Evolutionary conservation across 2,329 filamentous ascomycete genomes (phyloP).

Genomic region (Aspergillus floridensis): DNA sequence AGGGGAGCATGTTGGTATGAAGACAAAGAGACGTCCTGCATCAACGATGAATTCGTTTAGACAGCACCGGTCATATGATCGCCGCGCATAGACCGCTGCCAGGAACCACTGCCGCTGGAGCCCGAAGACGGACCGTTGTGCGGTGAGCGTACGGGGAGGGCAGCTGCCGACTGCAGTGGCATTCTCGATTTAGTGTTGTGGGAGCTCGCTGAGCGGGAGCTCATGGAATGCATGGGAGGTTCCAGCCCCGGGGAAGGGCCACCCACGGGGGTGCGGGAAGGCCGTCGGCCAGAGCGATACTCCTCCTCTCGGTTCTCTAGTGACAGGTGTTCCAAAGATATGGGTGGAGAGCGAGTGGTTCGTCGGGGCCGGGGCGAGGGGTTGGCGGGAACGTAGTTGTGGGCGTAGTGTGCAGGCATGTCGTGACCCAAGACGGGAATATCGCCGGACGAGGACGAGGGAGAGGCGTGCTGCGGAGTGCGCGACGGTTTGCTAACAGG

Average conservation of each 20-base stretch:
- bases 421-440: slow-evolving; percentile 59
- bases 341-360: slow-evolving; percentile 32
- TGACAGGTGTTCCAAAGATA: slow-evolving; percentile 46
- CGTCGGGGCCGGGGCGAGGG: slow-evolving; percentile 22
- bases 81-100: slow-evolving; percentile 25
- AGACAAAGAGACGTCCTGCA: neutral
- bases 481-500: slow-evolving; percentile 23
- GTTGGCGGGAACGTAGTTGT: slow-evolving; percentile 23
- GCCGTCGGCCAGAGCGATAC: slow-evolving; percentile 26
- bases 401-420: slow-evolving; percentile 23
- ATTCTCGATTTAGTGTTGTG: slow-evolving; percentile 35
- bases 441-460: slow-evolving; percentile 69
- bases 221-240: slow-evolving; percentile 37
- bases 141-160: slow-evolving; percentile 63
- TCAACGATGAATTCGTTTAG: neutral
- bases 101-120: slow-evolving; percentile 39
- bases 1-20: neutral
- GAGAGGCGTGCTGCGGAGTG: slow-evolving; percentile 52
- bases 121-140: slow-evolving; percentile 58
- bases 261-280: slow-evolving; percentile 28
- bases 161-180: slow-evolving; percentile 50
- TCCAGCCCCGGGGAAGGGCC: slow-evolving; percentile 42
- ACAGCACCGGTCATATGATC: slow-evolving; percentile 17
- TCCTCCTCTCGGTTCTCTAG: slow-evolving; percentile 40
- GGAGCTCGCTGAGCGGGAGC: slow-evolving; percentile 41